Evolutionary conservation across 495 filamentous ascomycete genomes (phyloP).

Genomic region (Aspergillus haitiensis): DNA sequence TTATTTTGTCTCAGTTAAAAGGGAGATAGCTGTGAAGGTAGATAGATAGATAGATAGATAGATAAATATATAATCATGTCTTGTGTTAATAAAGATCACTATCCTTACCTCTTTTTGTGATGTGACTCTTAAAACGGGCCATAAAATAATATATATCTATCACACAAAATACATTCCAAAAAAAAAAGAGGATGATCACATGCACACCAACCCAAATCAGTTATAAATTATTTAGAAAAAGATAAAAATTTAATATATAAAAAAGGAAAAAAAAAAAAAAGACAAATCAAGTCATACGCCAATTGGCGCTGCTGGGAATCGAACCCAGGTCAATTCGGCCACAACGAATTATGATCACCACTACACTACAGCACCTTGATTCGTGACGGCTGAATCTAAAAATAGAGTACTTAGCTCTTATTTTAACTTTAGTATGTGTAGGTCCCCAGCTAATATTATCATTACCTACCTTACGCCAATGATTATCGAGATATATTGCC

Average conservation of each 20-base stretch:
- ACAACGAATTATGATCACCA: conserved; percentile 17
- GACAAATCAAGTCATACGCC: conserved; percentile 8
- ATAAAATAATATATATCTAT: no score
- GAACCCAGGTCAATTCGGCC: conserved; percentile 16
- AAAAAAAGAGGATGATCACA: background rate
- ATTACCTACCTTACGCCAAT: no score
- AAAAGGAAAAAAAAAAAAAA: conserved; percentile 11
- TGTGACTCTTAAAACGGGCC: no score
- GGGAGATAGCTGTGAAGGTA: background rate
- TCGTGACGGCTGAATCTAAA: background rate
- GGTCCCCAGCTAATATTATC: no score
- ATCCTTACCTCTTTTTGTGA: no score
- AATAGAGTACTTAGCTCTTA: background rate
- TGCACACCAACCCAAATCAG: background rate
- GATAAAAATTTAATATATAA: no score
- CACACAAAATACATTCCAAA: no score
- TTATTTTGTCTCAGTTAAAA: no score
- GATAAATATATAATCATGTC: background rate
- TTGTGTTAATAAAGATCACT: background rate
- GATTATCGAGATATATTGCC: no score
- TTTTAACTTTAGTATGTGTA: no score
- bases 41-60: background rate
- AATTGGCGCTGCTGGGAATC: conserved; percentile 17
- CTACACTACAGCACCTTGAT: conserved; percentile 19
- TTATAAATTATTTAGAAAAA: no score